phyloP scores from a whole-genome alignment of 2,329 filamentous ascomycete genomes.

The Neofusicoccum sp. region DNA sequence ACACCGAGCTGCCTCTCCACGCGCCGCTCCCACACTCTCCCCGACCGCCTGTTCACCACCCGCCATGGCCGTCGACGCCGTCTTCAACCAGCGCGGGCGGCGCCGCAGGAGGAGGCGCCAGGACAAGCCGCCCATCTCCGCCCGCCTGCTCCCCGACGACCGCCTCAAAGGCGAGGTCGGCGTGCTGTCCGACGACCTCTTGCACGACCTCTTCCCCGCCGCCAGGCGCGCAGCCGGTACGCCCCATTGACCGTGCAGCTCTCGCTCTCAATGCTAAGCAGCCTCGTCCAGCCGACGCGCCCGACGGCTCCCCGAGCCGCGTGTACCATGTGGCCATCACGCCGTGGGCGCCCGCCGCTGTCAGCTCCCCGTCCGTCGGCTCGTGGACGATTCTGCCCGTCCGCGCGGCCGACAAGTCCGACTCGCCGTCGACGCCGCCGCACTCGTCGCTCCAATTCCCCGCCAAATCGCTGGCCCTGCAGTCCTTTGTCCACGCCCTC shows the following conservation, averaged over 20 bases:
- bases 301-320: neutral
- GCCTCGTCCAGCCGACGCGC: neutral
- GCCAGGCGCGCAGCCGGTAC: slow-evolving; percentile 25
- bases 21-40: neutral
- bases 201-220: slow-evolving; percentile 72
- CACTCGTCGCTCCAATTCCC: slow-evolving; percentile 79
- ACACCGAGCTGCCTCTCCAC: slow-evolving; percentile 5
- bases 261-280: neutral
- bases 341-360: slow-evolving; percentile 63
- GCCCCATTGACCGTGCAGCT: neutral
- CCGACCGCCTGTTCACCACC: neutral
- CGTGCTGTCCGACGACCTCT: slow-evolving; percentile 81
- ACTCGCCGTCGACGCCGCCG: slow-evolving; percentile 45
- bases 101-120: slow-evolving; percentile 51
- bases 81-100: slow-evolving; percentile 14
- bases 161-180: slow-evolving; percentile 82
- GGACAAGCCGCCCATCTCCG: slow-evolving; percentile 73
- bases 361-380: slow-evolving; percentile 55
- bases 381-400: slow-evolving; percentile 86
- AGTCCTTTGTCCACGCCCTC: slow-evolving; percentile 73
- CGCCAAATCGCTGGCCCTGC: slow-evolving; percentile 68
- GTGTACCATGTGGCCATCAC: slow-evolving; percentile 68
- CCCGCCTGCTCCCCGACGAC: slow-evolving; percentile 79
- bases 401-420: slow-evolving; percentile 40
- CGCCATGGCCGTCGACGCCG: slow-evolving; percentile 14